Percentiles rank a stretch among this genome's conserved stretches.
Conservation (phyloP, 192 early-diverging fungal species). For the Linnemannia exigua region DNA sequence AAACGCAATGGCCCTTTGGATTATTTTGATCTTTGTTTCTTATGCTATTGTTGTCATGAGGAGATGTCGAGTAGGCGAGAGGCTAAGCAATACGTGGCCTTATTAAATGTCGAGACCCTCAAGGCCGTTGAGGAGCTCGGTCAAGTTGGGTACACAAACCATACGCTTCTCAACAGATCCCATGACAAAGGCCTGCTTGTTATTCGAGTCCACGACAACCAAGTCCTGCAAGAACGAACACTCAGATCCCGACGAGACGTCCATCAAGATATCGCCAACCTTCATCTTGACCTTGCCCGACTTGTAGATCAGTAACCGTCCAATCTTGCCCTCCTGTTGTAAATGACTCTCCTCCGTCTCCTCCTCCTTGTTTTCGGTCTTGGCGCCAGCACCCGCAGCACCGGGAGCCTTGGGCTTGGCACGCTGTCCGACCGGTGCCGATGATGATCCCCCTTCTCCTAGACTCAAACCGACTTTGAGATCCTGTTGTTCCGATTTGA, state of each 20-base stretch:
- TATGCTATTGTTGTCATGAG: not conserved
- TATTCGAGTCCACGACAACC: constrained; percentile 68
- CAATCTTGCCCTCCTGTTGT: constrained; percentile 68
- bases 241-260: constrained; percentile 67
- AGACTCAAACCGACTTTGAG: constrained; percentile 7
- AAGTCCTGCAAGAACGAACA: constrained; percentile 71
- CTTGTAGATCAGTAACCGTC: constrained; percentile 72
- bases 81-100: not conserved
- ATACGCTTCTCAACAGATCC: constrained; percentile 70
- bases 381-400: constrained; percentile 15
- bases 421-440: constrained; percentile 36
- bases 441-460: constrained; percentile 10
- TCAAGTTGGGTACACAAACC: constrained; percentile 74
- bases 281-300: constrained; percentile 76
- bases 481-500: constrained; percentile 36
- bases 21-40: not conserved
- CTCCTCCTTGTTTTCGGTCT: constrained; percentile 11
- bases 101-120: constrained; percentile 25
- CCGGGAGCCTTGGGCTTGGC: constrained; percentile 23
- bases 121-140: constrained; percentile 54
- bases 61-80: not conserved
- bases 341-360: constrained; percentile 31
- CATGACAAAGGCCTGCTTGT: constrained; percentile 66
- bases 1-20: not conserved
- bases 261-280: constrained; percentile 72